phyloP scores from a whole-genome alignment of 805 yeast species.

The Candida loeiensis region DNA sequence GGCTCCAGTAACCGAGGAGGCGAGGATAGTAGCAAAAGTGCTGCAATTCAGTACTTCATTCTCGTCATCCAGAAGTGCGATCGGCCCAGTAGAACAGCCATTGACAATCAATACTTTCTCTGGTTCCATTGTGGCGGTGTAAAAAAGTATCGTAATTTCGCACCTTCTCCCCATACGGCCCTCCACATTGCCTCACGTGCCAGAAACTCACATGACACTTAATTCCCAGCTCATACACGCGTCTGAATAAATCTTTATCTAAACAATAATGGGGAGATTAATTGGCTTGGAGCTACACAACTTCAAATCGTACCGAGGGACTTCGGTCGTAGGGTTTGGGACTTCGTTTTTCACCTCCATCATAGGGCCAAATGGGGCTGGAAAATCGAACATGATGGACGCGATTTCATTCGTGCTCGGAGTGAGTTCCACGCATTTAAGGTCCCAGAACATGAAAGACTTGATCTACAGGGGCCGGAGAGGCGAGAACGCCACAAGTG shows the following conservation, averaged over 20 bases:
- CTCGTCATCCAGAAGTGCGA: conserved; percentile 6
- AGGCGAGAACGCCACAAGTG: conserved; percentile 14
- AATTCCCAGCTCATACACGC: not conserved
- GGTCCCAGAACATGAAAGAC: conserved; percentile 72
- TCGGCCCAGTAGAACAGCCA: not conserved
- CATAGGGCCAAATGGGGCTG: conserved; percentile 98
- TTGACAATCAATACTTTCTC: conserved; percentile 5
- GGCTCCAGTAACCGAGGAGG: not conserved
- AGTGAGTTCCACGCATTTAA: conserved; percentile 65
- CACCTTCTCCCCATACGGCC: no score
- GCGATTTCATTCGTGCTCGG: conserved; percentile 95
- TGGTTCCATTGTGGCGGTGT: not conserved
- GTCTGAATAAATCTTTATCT: not conserved
- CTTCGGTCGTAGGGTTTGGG: conserved; percentile 76
- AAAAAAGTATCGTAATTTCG: no score
- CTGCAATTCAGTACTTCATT: not conserved
- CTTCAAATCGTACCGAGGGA: conserved; percentile 88
- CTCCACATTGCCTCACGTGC: no score
- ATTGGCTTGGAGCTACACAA: conserved; percentile 75
- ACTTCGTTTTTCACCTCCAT: conserved; percentile 80
- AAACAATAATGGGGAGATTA: conserved; percentile 67
- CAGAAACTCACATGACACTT: not conserved
- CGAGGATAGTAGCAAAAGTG: conserved; percentile 1
- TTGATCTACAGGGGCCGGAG: conserved; percentile 72
- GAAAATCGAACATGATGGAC: conserved; percentile 96